These are phyloP conservation scores for Starmerella sp. DNA, from an alignment of 805 yeast genomes.

Conservation along the genomic window DNA sequence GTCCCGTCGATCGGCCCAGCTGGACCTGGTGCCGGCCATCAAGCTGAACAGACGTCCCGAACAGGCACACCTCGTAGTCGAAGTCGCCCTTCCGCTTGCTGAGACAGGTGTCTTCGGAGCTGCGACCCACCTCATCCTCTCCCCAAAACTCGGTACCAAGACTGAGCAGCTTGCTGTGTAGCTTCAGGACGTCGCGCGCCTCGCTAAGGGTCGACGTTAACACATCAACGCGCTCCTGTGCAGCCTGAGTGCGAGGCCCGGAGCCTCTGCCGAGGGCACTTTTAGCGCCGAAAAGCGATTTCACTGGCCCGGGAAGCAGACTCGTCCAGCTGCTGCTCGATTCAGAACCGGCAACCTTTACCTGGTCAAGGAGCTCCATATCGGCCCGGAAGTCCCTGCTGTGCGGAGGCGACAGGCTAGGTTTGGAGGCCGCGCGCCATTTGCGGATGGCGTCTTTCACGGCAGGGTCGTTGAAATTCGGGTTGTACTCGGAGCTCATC, in stretches of 20 bases:
- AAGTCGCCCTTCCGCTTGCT: constrained; percentile 52
- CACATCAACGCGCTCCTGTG: not conserved
- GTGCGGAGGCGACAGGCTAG: not conserved
- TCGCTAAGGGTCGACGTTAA: not conserved
- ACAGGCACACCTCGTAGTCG: constrained; percentile 47
- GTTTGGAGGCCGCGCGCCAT: constrained; percentile 24
- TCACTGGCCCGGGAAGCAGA: constrained; percentile 4
- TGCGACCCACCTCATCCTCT: constrained; percentile 51
- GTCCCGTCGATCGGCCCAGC: constrained; percentile 37
- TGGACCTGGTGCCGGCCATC: constrained; percentile 35
- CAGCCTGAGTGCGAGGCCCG: constrained; percentile 2
- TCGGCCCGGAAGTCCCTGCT: not conserved
- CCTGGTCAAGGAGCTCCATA: constrained; percentile 4
- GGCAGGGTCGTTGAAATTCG: constrained; percentile 75
- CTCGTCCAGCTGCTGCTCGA: not conserved
- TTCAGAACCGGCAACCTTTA: constrained; percentile 9
- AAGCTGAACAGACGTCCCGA: constrained; percentile 45
- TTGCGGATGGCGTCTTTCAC: constrained; percentile 60
- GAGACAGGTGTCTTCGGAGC: constrained; percentile 42
- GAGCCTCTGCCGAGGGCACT: not conserved
- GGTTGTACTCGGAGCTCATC: constrained; percentile 55
- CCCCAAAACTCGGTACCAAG: constrained; percentile 34
- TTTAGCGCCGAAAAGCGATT: not conserved
- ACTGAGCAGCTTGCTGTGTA: constrained; percentile 10
- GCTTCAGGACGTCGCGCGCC: constrained; percentile 19